Conservation (phyloP, 106 monocot species). For the Acorus gramineus region DNA sequence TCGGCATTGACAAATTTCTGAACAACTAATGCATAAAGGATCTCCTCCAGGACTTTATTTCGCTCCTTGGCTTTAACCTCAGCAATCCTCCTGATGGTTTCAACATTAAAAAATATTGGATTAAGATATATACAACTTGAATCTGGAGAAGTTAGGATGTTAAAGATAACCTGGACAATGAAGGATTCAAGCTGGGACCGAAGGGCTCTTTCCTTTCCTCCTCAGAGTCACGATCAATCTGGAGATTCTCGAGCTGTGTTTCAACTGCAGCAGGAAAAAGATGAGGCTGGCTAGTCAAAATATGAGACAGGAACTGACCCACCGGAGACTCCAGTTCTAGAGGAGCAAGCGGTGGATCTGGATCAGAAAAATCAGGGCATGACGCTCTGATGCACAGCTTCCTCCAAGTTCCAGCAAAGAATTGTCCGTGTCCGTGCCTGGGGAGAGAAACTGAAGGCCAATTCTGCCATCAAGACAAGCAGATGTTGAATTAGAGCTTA, state of each 20-base stretch:
- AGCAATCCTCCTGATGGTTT: slow-evolving; percentile 59
- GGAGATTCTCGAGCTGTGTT: slow-evolving; percentile 81
- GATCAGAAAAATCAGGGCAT: slow-evolving; percentile 2
- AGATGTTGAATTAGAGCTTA: no score
- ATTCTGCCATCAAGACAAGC: slow-evolving; percentile 8
- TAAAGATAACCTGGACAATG: slow-evolving; percentile 47
- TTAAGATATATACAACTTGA: no score
- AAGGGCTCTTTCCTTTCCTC: slow-evolving; percentile 40
- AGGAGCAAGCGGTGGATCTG: slow-evolving; percentile 52
- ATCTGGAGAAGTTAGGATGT: no score
- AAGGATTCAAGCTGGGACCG: slow-evolving; percentile 44
- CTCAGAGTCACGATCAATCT: slow-evolving; percentile 53
- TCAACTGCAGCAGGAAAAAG: slow-evolving; percentile 88
- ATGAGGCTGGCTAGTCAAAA: slow-evolving; percentile 73
- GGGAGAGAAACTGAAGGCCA: slow-evolving; percentile 12
- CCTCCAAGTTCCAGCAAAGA: not conserved
- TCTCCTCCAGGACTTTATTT: slow-evolving; percentile 68
- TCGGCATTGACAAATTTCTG: slow-evolving; percentile 84
- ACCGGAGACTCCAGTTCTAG: slow-evolving; percentile 76
- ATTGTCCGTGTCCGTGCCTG: slow-evolving; percentile 10
- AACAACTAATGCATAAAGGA: slow-evolving; percentile 71
- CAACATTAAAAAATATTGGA: not conserved
- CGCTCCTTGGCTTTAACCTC: slow-evolving; percentile 89
- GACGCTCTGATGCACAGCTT: slow-evolving; percentile 22
- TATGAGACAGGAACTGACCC: slow-evolving; percentile 82